phyloP scores from a whole-genome alignment of 345 rosid genomes.

The Aegle marmelos region DNA sequence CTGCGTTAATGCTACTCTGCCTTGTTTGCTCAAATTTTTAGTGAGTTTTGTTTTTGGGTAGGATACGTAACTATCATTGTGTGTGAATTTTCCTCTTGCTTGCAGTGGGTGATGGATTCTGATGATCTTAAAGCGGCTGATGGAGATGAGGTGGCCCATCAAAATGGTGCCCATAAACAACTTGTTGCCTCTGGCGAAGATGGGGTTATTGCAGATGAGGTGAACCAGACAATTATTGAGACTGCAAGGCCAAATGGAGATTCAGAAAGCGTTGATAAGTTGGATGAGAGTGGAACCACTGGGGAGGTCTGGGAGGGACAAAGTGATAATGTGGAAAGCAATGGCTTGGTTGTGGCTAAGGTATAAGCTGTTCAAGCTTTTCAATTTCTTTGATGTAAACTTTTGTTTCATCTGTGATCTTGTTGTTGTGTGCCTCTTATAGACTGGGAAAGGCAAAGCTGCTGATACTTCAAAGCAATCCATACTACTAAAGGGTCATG shows the following conservation, averaged over 20 bases:
- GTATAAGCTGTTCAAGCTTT: slow-evolving; percentile 27
- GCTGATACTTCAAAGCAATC: slow-evolving; percentile 31
- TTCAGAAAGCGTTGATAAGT: slow-evolving; percentile 24
- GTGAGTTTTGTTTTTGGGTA: neutral
- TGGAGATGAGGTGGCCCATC: slow-evolving; percentile 45
- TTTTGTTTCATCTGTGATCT: neutral
- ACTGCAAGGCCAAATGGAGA: slow-evolving; percentile 26
- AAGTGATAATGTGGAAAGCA: slow-evolving; percentile 21
- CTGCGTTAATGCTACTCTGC: neutral
- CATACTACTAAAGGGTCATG: slow-evolving; percentile 39
- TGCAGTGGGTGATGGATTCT: slow-evolving; percentile 56
- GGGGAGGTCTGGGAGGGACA: slow-evolving; percentile 25
- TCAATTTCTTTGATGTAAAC: neutral
- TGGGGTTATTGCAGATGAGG: slow-evolving; percentile 24
- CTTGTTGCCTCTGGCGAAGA: slow-evolving; percentile 31
- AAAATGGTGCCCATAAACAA: slow-evolving; percentile 51
- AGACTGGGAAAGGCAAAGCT: slow-evolving; percentile 48
- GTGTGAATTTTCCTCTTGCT: neutral
- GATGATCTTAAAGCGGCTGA: slow-evolving; percentile 29
- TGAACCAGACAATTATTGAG: slow-evolving; percentile 26
- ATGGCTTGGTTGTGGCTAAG: slow-evolving; percentile 38
- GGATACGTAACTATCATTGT: neutral
- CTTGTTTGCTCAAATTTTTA: neutral
- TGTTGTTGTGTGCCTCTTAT: slow-evolving; percentile 2
- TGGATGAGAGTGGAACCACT: slow-evolving; percentile 34